Evolutionary conservation across 2,329 filamentous ascomycete species (phyloP), one percentile per base, ranked within the genome.

Genomic region (Trichoderma pleuroti): DNA sequence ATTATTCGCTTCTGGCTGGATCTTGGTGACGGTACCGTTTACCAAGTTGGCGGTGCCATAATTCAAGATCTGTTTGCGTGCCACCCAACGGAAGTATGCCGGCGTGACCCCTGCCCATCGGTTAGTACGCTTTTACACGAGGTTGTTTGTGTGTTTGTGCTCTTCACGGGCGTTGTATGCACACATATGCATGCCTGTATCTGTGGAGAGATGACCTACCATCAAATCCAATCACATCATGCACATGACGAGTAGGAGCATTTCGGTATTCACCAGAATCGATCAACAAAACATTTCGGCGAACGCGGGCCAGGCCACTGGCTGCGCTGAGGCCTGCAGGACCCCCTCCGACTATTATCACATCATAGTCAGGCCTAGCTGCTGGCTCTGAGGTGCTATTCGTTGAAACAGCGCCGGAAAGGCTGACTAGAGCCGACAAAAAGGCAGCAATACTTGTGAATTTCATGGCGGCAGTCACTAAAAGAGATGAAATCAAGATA

Each of bases 231-330:
- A 89, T 80, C 0, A 90, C 85, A 75, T 90, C 88, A 77, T 90
- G 88, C 82, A 89, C 86, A 73, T 88, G 84, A 16, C 87, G 79
- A 0, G 88, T 90, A 0, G 82, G 79, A 1, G 67, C 82, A 75
- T 90, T 90, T 65, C 88, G 85, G 73, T 90, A 90, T 34, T 83
- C 80, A 14, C 84, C 85, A 24, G 86, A 88, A 76, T 90, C 88
- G 67, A 90, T 85, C 54, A 90, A 76, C 9, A 89, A 78, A 0
- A 85, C 84, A 7, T 82, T 85, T 16, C 87, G 82, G 14, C 84
- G 83, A 16, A 90, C 87, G 18, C 88, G 86, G 8, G 85, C 87
- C n/a, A 90, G 82, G 54, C 84, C 87, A 70, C 87, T 90, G 63
- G 87, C 73, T 2, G 84, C 84, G 61, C 81, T 82, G 2, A 90